Conservation (phyloP, 768 basidiomycete species). For the Tylopilus felleus region DNA sequence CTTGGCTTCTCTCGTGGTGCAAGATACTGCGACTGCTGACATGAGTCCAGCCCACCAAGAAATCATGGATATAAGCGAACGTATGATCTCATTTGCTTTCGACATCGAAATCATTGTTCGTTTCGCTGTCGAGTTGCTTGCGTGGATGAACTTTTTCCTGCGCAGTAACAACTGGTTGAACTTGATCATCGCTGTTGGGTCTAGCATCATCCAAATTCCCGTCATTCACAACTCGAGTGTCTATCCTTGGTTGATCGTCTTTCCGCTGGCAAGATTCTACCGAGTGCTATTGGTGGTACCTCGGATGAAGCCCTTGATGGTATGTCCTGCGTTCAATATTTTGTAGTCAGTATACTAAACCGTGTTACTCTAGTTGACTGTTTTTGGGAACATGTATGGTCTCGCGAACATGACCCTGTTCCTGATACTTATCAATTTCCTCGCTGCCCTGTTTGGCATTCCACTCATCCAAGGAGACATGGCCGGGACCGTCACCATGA, state of each 20-base stretch:
- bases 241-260: constrained; percentile 88
- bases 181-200: constrained; percentile 65
- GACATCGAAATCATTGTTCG: constrained; percentile 85
- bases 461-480: constrained; percentile 89
- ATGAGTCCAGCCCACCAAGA: constrained; percentile 43
- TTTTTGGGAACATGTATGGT: constrained; percentile 91
- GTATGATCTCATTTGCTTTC: constrained; percentile 77
- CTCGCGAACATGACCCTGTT: constrained; percentile 90
- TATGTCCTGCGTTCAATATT: constrained; percentile 29
- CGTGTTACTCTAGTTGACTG: constrained; percentile 54
- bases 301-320: constrained; percentile 84
- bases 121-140: constrained; percentile 65
- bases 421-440: constrained; percentile 80
- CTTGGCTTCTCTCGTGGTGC: constrained; percentile 64
- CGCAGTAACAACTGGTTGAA: constrained; percentile 69
- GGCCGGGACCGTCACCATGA: constrained; percentile 47
- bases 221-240: constrained; percentile 56
- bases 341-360: constrained; percentile 4
- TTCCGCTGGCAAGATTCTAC: constrained; percentile 86
- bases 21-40: constrained; percentile 62
- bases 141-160: constrained; percentile 77
- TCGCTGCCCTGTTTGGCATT: constrained; percentile 77
- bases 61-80: constrained; percentile 62
- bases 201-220: constrained; percentile 83
- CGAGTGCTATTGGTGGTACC: constrained; percentile 88